These are phyloP conservation scores for Tylopilus sp. DNA, from an alignment of 768 basidiomycete genomes.

Conservation along the genomic window DNA sequence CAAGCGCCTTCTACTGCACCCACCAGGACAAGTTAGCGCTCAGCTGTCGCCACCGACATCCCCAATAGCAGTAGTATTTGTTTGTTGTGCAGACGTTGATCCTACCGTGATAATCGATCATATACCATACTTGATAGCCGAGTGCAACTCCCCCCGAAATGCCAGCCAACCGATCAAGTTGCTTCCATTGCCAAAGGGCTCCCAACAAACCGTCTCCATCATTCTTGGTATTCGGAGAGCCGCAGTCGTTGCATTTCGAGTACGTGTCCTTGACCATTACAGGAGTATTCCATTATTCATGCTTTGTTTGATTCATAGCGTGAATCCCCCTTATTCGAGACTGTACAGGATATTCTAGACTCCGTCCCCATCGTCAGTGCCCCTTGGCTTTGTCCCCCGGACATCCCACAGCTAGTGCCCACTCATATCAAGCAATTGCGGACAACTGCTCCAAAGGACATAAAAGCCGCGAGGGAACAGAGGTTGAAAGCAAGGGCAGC, in stretches of 20 bases:
- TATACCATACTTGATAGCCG: constrained; percentile 72
- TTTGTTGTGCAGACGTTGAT: constrained; percentile 73
- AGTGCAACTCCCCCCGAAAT: constrained; percentile 53
- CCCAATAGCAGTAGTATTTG: constrained; percentile 48
- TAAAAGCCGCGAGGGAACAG: constrained; percentile 63
- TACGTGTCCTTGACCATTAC: constrained; percentile 33
- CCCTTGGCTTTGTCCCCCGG: constrained; percentile 52
- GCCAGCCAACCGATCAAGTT: constrained; percentile 45
- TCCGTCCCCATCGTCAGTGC: constrained; percentile 57
- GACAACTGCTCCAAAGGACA: constrained; percentile 77
- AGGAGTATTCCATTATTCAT: constrained; percentile 5
- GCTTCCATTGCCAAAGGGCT: constrained; percentile 61
- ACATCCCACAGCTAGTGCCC: constrained; percentile 42
- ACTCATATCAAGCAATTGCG: constrained; percentile 81
- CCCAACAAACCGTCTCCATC: constrained; percentile 58
- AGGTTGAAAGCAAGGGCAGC: constrained; percentile 48
- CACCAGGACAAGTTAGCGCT: neutral
- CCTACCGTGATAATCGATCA: constrained; percentile 71
- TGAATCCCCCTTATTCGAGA: constrained; percentile 37
- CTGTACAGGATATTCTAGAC: constrained; percentile 40
- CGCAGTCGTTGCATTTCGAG: constrained; percentile 65
- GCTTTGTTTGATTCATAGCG: constrained; percentile 28
- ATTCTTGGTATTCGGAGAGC: constrained; percentile 64
- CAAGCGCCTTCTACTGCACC: constrained; percentile 9
- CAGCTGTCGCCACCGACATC: constrained; percentile 4